Conservation (phyloP, 805 yeast genomes). For the Candida ipomoeae region DNA sequence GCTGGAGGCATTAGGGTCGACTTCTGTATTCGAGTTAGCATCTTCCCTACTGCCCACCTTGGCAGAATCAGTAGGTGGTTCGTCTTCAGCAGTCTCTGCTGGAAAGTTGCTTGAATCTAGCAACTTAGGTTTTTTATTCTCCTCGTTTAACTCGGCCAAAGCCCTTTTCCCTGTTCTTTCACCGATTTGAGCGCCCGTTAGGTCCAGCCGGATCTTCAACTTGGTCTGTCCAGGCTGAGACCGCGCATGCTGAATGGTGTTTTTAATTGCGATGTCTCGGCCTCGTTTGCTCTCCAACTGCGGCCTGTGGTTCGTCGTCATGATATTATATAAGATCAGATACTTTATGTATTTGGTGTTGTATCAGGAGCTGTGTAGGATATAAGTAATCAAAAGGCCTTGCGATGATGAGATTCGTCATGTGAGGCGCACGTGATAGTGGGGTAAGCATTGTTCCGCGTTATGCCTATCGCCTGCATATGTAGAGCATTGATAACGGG, state of each 20-base stretch:
- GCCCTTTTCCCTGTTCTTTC: constrained; percentile 17
- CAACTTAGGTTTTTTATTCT: constrained; percentile 1
- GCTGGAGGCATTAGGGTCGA: neutral
- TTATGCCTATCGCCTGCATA: too few species aligned
- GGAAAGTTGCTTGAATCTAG: neutral
- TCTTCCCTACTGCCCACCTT: neutral
- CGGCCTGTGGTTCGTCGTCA: constrained; percentile 44
- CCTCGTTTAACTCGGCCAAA: constrained; percentile 23
- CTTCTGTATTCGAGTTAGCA: neutral
- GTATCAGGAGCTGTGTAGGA: neutral
- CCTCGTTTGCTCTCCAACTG: constrained; percentile 41
- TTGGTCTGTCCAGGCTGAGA: constrained; percentile 28
- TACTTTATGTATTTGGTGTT: neutral
- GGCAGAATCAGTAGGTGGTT: neutral
- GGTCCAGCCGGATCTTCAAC: constrained; percentile 31
- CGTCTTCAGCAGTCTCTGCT: neutral
- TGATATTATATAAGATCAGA: constrained; percentile 3
- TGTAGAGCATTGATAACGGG: too few species aligned
- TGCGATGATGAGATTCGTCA: neutral
- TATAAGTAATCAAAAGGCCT: neutral
- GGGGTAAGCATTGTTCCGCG: neutral
- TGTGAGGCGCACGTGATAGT: neutral
- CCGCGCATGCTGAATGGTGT: constrained; percentile 36
- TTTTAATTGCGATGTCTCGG: constrained; percentile 25
- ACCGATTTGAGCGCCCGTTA: constrained; percentile 14